Conservation (phyloP, 192 early-diverging fungal genomes). For the Coemansia reversa region DNA sequence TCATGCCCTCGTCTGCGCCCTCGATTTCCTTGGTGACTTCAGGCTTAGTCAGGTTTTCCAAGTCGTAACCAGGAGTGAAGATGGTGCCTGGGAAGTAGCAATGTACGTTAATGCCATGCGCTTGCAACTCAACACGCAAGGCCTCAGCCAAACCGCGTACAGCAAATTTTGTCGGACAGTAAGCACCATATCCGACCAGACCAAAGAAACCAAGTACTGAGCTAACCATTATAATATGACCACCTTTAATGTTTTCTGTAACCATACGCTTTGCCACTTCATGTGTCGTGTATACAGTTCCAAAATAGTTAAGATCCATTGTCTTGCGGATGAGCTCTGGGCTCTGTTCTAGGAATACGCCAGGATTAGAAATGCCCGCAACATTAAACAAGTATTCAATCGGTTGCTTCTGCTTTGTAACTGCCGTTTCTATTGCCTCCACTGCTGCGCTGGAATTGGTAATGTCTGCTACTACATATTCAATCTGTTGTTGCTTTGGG, state of each 20-base stretch:
- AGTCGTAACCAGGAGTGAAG: slow-evolving; percentile 66
- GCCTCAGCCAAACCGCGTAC: slow-evolving; percentile 71
- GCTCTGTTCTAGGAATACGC: slow-evolving; percentile 65
- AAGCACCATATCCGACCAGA: slow-evolving; percentile 66
- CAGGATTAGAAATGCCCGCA: slow-evolving; percentile 55
- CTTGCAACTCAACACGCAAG: slow-evolving; percentile 63
- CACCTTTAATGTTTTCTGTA: slow-evolving; percentile 51
- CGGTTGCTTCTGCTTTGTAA: slow-evolving; percentile 47
- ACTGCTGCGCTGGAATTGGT: slow-evolving; percentile 55
- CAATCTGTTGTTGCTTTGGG: slow-evolving; percentile 51
- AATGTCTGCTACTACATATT: slow-evolving; percentile 65
- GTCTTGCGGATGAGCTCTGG: slow-evolving; percentile 56
- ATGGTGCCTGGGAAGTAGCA: slow-evolving; percentile 75
- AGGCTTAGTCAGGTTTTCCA: slow-evolving; percentile 74
- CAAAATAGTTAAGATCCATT: slow-evolving; percentile 70
- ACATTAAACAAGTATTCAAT: slow-evolving; percentile 55
- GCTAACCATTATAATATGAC: slow-evolving; percentile 68
- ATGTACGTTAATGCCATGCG: slow-evolving; percentile 65
- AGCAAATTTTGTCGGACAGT: slow-evolving; percentile 72
- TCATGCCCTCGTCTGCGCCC: slow-evolving; percentile 60
- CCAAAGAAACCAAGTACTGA: slow-evolving; percentile 68
- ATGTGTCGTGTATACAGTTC: slow-evolving; percentile 64
- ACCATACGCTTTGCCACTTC: slow-evolving; percentile 66
- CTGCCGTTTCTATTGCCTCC: slow-evolving; percentile 61
- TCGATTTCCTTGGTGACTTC: slow-evolving; percentile 68